A percentile compares a stretch with the other conserved stretches of the same genome.
phyloP scores from a whole-genome alignment of 139 green algal genomes.

The Desmodesmus armatus region DNA sequence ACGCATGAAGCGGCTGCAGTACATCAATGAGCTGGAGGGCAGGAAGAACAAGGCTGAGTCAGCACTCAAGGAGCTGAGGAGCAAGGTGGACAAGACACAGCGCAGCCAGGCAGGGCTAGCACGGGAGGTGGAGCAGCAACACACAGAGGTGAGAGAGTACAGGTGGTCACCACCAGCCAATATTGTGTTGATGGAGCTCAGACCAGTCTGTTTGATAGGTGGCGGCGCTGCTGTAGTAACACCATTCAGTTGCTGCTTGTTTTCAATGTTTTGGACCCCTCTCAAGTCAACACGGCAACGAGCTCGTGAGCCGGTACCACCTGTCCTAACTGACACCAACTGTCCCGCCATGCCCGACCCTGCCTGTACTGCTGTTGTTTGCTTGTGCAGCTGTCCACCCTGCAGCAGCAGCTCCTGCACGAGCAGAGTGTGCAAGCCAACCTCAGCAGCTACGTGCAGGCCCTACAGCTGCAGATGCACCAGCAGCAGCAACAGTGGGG shows the following conservation, averaged over 20 bases:
- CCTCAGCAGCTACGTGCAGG: slow-evolving; percentile 21
- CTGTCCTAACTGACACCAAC: neutral
- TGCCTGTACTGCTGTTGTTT: neutral
- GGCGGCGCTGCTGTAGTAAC: too few relatives aligned
- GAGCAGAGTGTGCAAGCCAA: slow-evolving; percentile 41
- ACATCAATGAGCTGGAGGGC: slow-evolving; percentile 38
- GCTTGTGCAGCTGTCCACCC: neutral
- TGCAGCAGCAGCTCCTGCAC: slow-evolving; percentile 27
- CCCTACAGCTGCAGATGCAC: neutral
- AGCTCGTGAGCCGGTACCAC: neutral
- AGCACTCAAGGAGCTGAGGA: slow-evolving; percentile 32
- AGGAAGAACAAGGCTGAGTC: neutral
- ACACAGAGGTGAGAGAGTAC: neutral
- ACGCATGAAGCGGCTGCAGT: slow-evolving; percentile 63
- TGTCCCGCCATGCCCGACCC: too few relatives aligned
- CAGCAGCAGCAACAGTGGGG: slow-evolving; percentile 20
- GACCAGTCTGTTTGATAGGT: neutral
- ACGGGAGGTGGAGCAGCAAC: neutral
- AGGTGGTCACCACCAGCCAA: neutral
- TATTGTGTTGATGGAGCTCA: neutral
- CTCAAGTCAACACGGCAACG: neutral
- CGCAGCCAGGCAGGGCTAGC: neutral
- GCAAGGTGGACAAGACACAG: slow-evolving; percentile 15
- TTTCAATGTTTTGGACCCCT: neutral
- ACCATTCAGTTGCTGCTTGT: neutral